Percentiles rank a stretch among this genome's conserved stretches.
phyloP scores from a whole-genome alignment of 371 early-diverging fungal species.

The Dichotomocladium elegans region DNA sequence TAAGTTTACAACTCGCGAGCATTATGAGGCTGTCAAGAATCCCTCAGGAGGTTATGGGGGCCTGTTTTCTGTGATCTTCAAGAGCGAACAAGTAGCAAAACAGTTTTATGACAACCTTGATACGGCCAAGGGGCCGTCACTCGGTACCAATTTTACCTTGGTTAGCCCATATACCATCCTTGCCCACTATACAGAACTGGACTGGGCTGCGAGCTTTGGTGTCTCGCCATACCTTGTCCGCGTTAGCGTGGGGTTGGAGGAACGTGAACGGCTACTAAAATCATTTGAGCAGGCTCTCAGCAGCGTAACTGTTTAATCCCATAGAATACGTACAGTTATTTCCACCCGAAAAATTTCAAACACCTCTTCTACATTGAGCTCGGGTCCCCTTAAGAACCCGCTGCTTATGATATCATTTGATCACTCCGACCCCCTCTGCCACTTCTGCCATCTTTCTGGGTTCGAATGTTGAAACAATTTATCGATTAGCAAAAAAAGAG shows the following conservation, averaged over 20 bases:
- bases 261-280: conserved; percentile 53
- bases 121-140: conserved; percentile 89
- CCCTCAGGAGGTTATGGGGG: conserved; percentile 82
- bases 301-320: not conserved
- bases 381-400: too few relatives aligned
- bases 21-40: conserved; percentile 62
- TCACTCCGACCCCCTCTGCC: too few relatives aligned
- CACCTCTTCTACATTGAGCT: too few relatives aligned
- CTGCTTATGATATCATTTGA: too few relatives aligned
- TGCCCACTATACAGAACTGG: conserved; percentile 90
- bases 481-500: too few relatives aligned
- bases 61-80: conserved; percentile 79
- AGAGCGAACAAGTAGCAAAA: conserved; percentile 53
- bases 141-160: conserved; percentile 96
- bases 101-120: conserved; percentile 80
- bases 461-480: too few relatives aligned
- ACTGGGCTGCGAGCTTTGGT: conserved; percentile 85
- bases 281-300: conserved; percentile 72
- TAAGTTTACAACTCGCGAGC: conserved; percentile 65
- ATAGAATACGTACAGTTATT: not conserved
- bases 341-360: too few relatives aligned
- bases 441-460: too few relatives aligned
- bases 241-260: conserved; percentile 90
- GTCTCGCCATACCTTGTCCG: conserved; percentile 79
- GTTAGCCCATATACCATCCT: conserved; percentile 92